Conservation (phyloP, 768 basidiomycete species). For the Pleurotus eryngii region DNA sequence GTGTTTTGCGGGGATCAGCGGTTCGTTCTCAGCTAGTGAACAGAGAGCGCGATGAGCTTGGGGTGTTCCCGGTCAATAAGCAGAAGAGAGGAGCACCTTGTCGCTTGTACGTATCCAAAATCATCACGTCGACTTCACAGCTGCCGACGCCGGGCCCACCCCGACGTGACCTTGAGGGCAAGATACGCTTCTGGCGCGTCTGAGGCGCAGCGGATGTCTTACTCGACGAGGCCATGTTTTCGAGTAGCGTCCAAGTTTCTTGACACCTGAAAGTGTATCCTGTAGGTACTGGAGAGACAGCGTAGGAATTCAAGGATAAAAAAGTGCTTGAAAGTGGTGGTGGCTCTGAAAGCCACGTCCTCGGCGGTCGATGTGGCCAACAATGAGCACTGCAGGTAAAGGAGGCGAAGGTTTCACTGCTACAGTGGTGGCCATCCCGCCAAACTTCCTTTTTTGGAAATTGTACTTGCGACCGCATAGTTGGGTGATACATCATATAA, state of each 20-base stretch:
- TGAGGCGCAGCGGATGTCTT: slow-evolving; percentile 29
- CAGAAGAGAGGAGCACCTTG: slow-evolving; percentile 51
- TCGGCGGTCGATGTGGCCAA: slow-evolving; percentile 4
- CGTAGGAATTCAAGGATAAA: too few relatives aligned
- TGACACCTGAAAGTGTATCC: neutral
- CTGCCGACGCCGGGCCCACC: slow-evolving; percentile 79
- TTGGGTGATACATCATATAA: too few relatives aligned
- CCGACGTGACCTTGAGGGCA: slow-evolving; percentile 78
- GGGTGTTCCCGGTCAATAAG: slow-evolving; percentile 1
- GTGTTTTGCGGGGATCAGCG: slow-evolving; percentile 66
- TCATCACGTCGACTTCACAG: slow-evolving; percentile 78
- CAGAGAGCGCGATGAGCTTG: slow-evolving; percentile 7
- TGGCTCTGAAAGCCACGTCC: neutral
- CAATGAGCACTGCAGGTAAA: neutral
- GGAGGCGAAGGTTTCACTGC: neutral
- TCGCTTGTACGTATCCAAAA: slow-evolving; percentile 76
- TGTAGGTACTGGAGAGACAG: too few relatives aligned
- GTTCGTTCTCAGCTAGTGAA: slow-evolving; percentile 62
- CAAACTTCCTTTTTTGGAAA: too few relatives aligned
- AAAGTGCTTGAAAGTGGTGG: too few relatives aligned
- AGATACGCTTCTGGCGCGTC: slow-evolving; percentile 69
- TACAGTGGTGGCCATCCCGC: neutral
- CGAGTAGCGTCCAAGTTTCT: neutral
- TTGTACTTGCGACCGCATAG: too few relatives aligned
- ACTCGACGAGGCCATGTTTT: slow-evolving; percentile 37